These are phyloP conservation scores for Rutstroemia sp. DNA, from an alignment of 2,329 filamentous ascomycete genomes.

Conservation along the genomic window DNA sequence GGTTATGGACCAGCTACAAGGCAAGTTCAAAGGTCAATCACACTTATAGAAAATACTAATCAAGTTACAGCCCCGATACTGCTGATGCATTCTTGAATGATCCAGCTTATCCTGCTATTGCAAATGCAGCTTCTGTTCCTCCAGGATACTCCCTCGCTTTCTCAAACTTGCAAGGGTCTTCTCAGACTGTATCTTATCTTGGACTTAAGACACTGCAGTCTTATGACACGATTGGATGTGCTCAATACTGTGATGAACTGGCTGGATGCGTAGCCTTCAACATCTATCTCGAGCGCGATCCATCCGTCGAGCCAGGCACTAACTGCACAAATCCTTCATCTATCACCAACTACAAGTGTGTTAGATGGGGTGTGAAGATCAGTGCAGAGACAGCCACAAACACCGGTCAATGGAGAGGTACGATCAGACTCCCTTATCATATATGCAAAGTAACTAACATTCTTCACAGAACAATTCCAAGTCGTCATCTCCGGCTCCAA, in stretches of 20 bases:
- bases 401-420: constrained; percentile 27
- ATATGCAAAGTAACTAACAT: neutral
- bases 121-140: constrained; percentile 17
- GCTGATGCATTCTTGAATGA: neutral
- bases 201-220: constrained; percentile 24
- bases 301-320: constrained; percentile 25
- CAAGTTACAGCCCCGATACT: neutral
- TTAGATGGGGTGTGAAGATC: constrained; percentile 29
- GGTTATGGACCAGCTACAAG: neutral
- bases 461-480: constrained; percentile 27
- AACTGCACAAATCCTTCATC: constrained; percentile 30
- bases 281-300: constrained; percentile 32
- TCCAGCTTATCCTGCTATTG: neutral
- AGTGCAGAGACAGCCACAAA: constrained; percentile 28
- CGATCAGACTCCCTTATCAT: neutral
- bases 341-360: constrained; percentile 31
- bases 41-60: neutral
- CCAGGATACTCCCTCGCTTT: constrained; percentile 31
- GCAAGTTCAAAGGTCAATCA: neutral
- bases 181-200: constrained; percentile 24
- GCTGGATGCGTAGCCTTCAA: constrained; percentile 30
- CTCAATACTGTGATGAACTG: constrained; percentile 25
- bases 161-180: constrained; percentile 26
- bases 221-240: constrained; percentile 28
- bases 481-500: constrained; percentile 38